Evolutionary conservation across 352 stramenopile species (phyloP).

Genomic region (Aphanomyces astaci): DNA sequence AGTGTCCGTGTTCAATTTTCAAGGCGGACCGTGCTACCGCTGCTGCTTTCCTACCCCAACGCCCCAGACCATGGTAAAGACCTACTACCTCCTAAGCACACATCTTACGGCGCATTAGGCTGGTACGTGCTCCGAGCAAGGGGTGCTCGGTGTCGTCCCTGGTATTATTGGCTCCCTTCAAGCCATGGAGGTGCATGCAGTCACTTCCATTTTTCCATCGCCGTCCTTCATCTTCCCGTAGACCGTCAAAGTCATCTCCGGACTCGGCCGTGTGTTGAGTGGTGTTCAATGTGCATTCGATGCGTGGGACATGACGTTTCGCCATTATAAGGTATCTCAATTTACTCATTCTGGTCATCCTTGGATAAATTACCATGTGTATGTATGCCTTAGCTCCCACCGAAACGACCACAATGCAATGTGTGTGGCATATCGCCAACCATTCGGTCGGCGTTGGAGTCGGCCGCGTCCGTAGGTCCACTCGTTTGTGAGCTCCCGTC

Average conservation of each 20-base stretch:
- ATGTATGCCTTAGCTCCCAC: constrained; percentile 9
- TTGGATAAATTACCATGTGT: background rate
- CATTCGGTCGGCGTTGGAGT: constrained; percentile 7
- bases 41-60: constrained; percentile 92
- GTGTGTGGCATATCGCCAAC: constrained; percentile 22
- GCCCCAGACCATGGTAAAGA: constrained; percentile 41
- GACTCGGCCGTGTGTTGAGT: constrained; percentile 44
- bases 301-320: constrained; percentile 62
- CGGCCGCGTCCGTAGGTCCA: constrained; percentile 8
- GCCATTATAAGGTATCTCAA: constrained; percentile 43
- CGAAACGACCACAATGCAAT: constrained; percentile 16
- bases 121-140: constrained; percentile 91
- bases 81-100: constrained; percentile 19
- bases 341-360: background rate
- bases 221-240: background rate
- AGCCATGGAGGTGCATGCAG: constrained; percentile 72
- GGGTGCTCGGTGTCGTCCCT: constrained; percentile 93
- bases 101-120: constrained; percentile 1
- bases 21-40: constrained; percentile 87
- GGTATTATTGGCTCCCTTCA: constrained; percentile 92
- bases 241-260: constrained; percentile 85
- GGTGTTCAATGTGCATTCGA: constrained; percentile 74
- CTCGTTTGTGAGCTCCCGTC: background rate
- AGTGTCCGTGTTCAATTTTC: constrained; percentile 92
- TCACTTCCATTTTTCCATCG: background rate